These are phyloP conservation scores for Pyrenula massariospora DNA, from an alignment of 495 filamentous ascomycete genomes.

Conservation along the genomic window DNA sequence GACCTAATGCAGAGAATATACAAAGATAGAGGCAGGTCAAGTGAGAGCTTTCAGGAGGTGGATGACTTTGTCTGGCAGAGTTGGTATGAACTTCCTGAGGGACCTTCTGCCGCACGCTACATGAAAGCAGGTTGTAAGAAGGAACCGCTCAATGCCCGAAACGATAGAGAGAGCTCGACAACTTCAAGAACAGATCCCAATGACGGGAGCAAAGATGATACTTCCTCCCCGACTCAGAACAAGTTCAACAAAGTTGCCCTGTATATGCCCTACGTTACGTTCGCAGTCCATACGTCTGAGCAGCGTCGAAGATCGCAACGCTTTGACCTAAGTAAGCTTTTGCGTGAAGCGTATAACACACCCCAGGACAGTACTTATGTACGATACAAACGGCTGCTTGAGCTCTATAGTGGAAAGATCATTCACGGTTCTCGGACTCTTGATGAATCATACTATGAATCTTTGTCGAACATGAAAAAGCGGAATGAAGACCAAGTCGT, in stretches of 20 bases:
- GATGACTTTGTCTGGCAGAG: neutral
- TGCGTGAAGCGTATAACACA: neutral
- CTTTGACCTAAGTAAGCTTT: neutral
- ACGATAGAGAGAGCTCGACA: neutral
- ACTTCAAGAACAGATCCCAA: neutral
- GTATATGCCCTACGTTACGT: too few species aligned
- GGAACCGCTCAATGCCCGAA: neutral
- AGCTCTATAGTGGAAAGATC: neutral
- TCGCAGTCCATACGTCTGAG: neutral
- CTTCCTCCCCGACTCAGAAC: neutral
- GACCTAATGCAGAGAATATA: neutral
- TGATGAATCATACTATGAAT: neutral
- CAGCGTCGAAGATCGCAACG: neutral
- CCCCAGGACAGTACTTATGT: neutral
- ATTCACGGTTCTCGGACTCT: neutral
- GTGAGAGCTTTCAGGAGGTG: neutral
- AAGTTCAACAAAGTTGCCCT: neutral
- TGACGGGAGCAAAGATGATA: neutral
- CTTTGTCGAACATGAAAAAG: neutral
- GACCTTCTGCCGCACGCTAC: neutral
- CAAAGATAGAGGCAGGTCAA: neutral
- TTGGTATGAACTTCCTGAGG: neutral
- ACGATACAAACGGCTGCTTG: neutral
- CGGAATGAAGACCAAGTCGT: slow-evolving; percentile 47
- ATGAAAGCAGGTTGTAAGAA: neutral